Base-by-base conservation (phyloP, 2,329 filamentous ascomycete species). In the Nemania diffusa region DNA sequence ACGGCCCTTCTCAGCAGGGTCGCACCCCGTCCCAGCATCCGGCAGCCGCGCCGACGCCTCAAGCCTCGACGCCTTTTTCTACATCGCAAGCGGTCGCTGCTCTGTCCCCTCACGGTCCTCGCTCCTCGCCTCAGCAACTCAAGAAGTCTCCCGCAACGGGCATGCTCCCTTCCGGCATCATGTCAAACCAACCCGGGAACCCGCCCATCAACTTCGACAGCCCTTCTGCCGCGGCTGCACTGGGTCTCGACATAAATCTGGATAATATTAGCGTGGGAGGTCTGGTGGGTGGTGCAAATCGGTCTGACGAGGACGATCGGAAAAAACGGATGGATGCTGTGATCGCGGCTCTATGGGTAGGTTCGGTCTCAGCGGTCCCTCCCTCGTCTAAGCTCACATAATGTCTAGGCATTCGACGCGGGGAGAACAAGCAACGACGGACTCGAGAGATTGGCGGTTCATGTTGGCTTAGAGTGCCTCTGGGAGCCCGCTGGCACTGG, bases 381-480 rank as follows among this genome's bases (percentile, higher is more conserved):
- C 73, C 81, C 24, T 77, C 75, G 37, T 32, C 73, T 62, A 20
- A 42, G 44, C 42, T 73, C 67, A 69, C 40, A 6, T 50, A 20
- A 9, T 53, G 5, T 32, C 7, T 52, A 76, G 75, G 34, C 56
- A 3, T 68, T 68, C 24, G 80, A 78, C 72, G 87, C 87, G 69
- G 91, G 91, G 3, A 81, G 89, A 46, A 88, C 95, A 42, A 92
- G 91, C 72, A 90, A 92, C 74, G 88, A 91, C 32, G 91, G 91
- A 2, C 83, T 96, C n/a, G 89, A 92, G 77, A 85, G 91, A 61
- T 81, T 95, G 32, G 90, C 89, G 8, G 86, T 87, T 73, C 84
- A 88, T 62, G 84, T 90, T 61, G 91, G 90, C n/a, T 81, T 92
- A 44, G 89, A 91, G 68, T 85, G 84, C 63, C 79, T 90, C 13